Conservation (phyloP, 2,329 filamentous ascomycete species). For the Hypoxylon sp. region DNA sequence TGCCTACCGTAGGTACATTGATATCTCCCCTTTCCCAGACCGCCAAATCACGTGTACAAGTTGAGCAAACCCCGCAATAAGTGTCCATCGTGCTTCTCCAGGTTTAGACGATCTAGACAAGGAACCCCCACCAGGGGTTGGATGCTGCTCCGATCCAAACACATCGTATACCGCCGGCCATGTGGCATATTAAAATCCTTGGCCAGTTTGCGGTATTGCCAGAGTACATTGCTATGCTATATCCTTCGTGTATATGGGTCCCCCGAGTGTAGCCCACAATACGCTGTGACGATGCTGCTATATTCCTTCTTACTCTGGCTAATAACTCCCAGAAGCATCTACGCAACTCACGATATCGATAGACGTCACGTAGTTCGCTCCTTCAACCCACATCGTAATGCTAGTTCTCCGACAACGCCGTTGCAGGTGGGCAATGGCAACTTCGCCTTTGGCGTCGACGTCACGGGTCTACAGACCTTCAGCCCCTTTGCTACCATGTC, state of each 20-base stretch:
- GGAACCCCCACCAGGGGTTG: constrained; percentile 22
- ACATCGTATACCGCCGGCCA: constrained; percentile 13
- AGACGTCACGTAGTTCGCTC: constrained; percentile 47
- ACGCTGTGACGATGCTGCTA: constrained; percentile 9
- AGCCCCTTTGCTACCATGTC: constrained; percentile 57
- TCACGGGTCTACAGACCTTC: constrained; percentile 57
- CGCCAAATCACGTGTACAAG: constrained; percentile 20
- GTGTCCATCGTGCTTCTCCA: constrained; percentile 27
- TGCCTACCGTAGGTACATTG: not conserved
- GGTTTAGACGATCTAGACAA: constrained; percentile 31
- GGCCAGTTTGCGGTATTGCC: not conserved
- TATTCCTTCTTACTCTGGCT: constrained; percentile 12
- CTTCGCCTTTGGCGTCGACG: constrained; percentile 57
- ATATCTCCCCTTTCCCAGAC: constrained; percentile 11
- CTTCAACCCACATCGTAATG: constrained; percentile 58
- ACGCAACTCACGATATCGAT: constrained; percentile 38
- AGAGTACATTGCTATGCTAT: constrained; percentile 3
- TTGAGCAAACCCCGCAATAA: constrained; percentile 38
- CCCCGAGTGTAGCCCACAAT: constrained; percentile 1
- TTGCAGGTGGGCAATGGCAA: constrained; percentile 60
- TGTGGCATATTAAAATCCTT: not conserved
- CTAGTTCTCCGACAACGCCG: constrained; percentile 58
- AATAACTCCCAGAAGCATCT: constrained; percentile 5
- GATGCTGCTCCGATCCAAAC: constrained; percentile 11
- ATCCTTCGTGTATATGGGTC: constrained; percentile 7